A percentile compares a stretch with the other conserved stretches of the same genome.
Conservation (phyloP, 2,329 filamentous ascomycete genomes). For the Nakataea oryzae region DNA sequence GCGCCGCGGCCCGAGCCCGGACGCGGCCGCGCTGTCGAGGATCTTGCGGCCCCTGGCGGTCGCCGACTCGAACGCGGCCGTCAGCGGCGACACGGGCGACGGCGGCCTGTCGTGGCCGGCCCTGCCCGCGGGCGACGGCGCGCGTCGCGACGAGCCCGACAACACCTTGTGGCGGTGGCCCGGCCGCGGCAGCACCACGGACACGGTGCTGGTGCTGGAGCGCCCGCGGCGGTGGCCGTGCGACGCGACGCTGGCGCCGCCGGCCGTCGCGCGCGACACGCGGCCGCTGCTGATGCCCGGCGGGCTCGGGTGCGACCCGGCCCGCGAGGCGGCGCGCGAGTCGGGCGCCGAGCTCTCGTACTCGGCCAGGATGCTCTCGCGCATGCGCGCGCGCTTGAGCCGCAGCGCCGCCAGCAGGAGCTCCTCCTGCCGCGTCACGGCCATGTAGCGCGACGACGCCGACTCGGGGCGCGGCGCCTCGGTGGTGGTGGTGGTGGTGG, state of each 20-base stretch:
- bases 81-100: background rate
- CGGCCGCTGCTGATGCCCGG: background rate
- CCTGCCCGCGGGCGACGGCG: background rate
- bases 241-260: background rate
- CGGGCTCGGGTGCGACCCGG: background rate
- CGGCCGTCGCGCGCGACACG: background rate
- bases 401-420: constrained; percentile 46
- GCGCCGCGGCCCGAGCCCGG: too few species aligned
- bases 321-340: background rate
- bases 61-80: background rate
- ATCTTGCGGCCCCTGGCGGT: background rate
- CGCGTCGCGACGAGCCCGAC: background rate
- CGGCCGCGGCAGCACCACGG: background rate
- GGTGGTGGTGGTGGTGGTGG: constrained; percentile 8
- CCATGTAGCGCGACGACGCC: constrained; percentile 29
- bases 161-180: background rate
- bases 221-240: background rate
- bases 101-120: background rate
- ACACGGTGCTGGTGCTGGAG: background rate
- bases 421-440: constrained; percentile 47
- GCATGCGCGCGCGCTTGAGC: constrained; percentile 45
- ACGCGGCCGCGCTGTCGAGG: too few species aligned
- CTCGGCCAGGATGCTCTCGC: constrained; percentile 33
- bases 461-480: constrained; percentile 18
- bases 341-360: constrained; percentile 22